phyloP scores from a whole-genome alignment of 2,329 filamentous ascomycete genomes.

The Tolypocladium inflatum region DNA sequence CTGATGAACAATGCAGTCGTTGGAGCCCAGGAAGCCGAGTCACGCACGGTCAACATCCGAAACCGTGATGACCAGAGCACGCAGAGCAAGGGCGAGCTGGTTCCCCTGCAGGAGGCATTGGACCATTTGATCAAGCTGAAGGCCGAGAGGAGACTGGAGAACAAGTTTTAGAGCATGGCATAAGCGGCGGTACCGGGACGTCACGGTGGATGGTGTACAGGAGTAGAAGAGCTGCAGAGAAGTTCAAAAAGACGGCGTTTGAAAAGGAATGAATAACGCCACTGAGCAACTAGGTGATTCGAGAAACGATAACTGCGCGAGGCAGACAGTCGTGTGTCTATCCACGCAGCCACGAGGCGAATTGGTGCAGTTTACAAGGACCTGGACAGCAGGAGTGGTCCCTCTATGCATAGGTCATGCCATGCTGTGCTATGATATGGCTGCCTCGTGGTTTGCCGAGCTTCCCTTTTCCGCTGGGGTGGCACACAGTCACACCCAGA shows the following conservation, averaged over 20 bases:
- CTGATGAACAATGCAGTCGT: conserved; percentile 34
- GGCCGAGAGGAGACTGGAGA: conserved; percentile 31
- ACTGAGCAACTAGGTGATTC: neutral
- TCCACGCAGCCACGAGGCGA: neutral
- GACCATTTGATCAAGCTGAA: conserved; percentile 44
- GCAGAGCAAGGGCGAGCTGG: conserved; percentile 50
- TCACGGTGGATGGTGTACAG: neutral
- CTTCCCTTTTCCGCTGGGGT: neutral
- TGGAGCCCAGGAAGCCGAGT: conserved; percentile 51
- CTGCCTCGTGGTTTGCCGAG: neutral
- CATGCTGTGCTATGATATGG: neutral
- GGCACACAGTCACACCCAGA: neutral
- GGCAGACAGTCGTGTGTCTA: neutral
- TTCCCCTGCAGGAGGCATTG: conserved; percentile 46
- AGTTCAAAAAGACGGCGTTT: neutral
- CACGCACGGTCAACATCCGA: conserved; percentile 52
- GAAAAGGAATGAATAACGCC: neutral
- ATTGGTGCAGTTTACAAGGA: neutral
- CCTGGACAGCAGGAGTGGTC: no score
- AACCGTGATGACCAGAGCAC: conserved; percentile 54
- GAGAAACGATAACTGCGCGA: neutral
- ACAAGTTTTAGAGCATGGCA: conserved; percentile 19
- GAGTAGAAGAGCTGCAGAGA: neutral
- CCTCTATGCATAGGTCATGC: neutral
- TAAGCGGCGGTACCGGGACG: neutral